Conservation (phyloP, 345 rosid genomes). For the Populus pruinosa region DNA sequence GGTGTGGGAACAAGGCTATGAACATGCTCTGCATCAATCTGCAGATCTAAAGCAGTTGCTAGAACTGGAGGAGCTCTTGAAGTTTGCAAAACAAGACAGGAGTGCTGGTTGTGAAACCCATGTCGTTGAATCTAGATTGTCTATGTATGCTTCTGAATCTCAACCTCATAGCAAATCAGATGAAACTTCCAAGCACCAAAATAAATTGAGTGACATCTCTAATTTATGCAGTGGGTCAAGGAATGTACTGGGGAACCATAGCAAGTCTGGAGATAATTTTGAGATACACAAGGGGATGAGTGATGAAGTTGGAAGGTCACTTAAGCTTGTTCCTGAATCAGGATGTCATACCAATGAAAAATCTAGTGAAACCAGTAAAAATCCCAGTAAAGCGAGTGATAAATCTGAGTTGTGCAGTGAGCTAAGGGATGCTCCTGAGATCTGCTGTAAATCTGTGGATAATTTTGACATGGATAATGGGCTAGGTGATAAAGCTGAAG, state of each 20-base stretch:
- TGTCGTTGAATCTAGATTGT: conserved; percentile 23
- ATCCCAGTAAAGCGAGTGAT: conserved; percentile 25
- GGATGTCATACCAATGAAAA: conserved; percentile 41
- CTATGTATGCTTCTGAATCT: conserved; percentile 21
- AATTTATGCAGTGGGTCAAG: conserved; percentile 15
- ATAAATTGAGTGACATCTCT: conserved; percentile 22
- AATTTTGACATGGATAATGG: conserved; percentile 29
- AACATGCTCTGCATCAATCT: conserved; percentile 55
- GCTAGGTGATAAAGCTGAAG: conserved; percentile 33
- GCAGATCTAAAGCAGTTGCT: conserved; percentile 86
- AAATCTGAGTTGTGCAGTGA: conserved; percentile 21
- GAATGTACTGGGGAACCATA: conserved; percentile 19
- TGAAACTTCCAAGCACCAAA: conserved; percentile 23
- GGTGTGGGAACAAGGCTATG: conserved; percentile 77
- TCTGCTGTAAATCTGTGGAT: conserved; percentile 27
- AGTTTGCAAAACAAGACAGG: conserved; percentile 46
- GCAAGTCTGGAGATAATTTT: conserved; percentile 12
- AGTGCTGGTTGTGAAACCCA: conserved; percentile 25
- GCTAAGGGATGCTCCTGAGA: conserved; percentile 39
- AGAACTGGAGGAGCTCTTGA: conserved; percentile 80
- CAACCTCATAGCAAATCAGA: conserved; percentile 21
- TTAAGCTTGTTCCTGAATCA: conserved; percentile 32
- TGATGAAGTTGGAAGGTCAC: conserved; percentile 22
- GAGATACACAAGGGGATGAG: conserved; percentile 17
- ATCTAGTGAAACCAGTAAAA: conserved; percentile 21